These are phyloP conservation scores for Apiotrichum siamense DNA, from an alignment of 1,284 basidiomycete species.

Conservation along the genomic window DNA sequence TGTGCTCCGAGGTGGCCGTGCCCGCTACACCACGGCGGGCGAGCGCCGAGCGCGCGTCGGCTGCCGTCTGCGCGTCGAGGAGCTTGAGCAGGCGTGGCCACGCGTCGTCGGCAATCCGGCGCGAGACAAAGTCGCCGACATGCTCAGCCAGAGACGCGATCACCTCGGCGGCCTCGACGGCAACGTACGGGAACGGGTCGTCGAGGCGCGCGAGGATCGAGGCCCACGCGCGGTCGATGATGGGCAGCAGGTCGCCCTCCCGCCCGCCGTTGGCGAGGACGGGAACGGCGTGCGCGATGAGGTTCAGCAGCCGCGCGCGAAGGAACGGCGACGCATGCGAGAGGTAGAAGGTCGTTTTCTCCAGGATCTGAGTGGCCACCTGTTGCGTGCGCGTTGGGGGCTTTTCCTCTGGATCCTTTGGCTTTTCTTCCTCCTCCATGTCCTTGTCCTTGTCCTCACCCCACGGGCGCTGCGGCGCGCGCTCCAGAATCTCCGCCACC, in stretches of 20 bases:
- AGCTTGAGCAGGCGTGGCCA: slow-evolving; percentile 73
- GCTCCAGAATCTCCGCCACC: slow-evolving; percentile 55
- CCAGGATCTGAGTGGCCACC: slow-evolving; percentile 73
- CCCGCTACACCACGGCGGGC: slow-evolving; percentile 52
- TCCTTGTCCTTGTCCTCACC: slow-evolving; percentile 7
- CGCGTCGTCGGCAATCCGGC: slow-evolving; percentile 75
- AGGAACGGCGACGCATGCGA: slow-evolving; percentile 78
- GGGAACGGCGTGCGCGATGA: slow-evolving; percentile 65
- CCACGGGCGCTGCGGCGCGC: slow-evolving; percentile 54
- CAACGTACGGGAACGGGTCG: slow-evolving; percentile 68
- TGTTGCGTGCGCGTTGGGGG: slow-evolving; percentile 64
- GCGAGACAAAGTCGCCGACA: slow-evolving; percentile 74
- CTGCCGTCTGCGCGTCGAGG: slow-evolving; percentile 56
- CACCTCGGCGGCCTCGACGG: slow-evolving; percentile 63
- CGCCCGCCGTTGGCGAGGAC: slow-evolving; percentile 55
- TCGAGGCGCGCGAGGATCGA: slow-evolving; percentile 73
- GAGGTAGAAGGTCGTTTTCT: slow-evolving; percentile 78
- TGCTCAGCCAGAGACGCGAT: slow-evolving; percentile 62
- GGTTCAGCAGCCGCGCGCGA: slow-evolving; percentile 67
- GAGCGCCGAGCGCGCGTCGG: slow-evolving; percentile 61
- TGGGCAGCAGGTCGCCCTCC: slow-evolving; percentile 67
- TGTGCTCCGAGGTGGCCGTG: slow-evolving; percentile 18
- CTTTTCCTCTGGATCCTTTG: slow-evolving; percentile 50
- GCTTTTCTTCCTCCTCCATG: slow-evolving; percentile 8
- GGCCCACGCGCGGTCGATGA: slow-evolving; percentile 81